A percentile compares a stretch with the other conserved stretches of the same genome.
phyloP scores from a whole-genome alignment of 805 yeast genomes.

The Soucietia sequanensis region DNA sequence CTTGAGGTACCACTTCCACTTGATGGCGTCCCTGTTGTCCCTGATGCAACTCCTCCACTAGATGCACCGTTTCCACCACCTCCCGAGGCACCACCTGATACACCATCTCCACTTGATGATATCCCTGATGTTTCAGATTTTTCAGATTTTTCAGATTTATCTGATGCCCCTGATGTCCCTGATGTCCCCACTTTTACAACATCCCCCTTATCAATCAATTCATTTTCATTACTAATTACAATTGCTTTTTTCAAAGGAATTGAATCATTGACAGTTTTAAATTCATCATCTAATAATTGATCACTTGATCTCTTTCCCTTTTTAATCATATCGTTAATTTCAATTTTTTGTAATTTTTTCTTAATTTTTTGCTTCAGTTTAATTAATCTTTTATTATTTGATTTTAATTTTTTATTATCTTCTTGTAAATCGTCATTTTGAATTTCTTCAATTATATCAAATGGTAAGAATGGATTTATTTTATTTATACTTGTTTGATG shows the following conservation, averaged over 20 bases:
- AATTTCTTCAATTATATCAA: conserved; percentile 39
- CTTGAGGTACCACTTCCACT: not conserved
- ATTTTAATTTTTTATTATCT: conserved; percentile 25
- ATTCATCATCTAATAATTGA: conserved; percentile 4
- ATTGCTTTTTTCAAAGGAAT: conserved; percentile 10
- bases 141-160: not conserved
- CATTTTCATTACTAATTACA: conserved; percentile 2
- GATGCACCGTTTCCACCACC: conserved; percentile 6
- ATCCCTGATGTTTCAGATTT: not conserved
- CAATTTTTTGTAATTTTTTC: conserved; percentile 8
- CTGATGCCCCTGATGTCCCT: not conserved
- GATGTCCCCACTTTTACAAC: conserved; percentile 3
- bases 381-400: conserved; percentile 24
- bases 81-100: conserved; percentile 1
- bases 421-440: conserved; percentile 30
- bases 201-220: too few relatives aligned
- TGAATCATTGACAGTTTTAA: conserved; percentile 8
- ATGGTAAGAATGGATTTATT: conserved; percentile 41
- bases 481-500: not conserved
- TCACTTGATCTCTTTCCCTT: conserved; percentile 5
- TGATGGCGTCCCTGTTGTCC: not conserved
- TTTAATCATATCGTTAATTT: conserved; percentile 6
- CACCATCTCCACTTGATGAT: not conserved
- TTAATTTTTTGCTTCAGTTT: conserved; percentile 17
- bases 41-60: too few relatives aligned